Evolutionary conservation across 1,284 basidiomycete genomes (phyloP).

Genomic region (Apiotrichum veenhuisii): DNA sequence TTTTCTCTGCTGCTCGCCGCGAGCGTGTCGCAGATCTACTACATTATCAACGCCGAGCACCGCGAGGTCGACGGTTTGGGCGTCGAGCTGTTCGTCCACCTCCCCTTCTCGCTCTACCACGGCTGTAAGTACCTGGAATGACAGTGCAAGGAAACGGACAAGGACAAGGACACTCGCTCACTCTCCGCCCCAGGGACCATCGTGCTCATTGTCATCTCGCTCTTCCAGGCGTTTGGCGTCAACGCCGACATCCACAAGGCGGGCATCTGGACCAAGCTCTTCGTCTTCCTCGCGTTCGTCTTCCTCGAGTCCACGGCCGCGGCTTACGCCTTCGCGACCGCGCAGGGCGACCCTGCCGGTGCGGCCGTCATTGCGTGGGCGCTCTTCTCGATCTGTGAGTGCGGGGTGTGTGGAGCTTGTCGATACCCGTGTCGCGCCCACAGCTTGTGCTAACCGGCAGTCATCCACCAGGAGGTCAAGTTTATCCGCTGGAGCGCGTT

Average conservation of each 20-base stretch:
- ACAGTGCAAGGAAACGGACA: no score
- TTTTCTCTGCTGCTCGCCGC: conserved; percentile 67
- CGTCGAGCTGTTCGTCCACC: conserved; percentile 61
- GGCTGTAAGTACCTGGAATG: conserved; percentile 65
- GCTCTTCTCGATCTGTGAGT: conserved; percentile 47
- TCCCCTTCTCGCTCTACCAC: conserved; percentile 87
- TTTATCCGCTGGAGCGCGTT: conserved; percentile 90
- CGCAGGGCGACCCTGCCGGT: conserved; percentile 70
- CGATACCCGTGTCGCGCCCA: neutral
- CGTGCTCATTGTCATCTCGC: conserved; percentile 79
- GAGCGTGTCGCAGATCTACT: conserved; percentile 71
- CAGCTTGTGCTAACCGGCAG: conserved; percentile 17
- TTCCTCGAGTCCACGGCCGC: conserved; percentile 91
- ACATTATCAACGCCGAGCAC: conserved; percentile 81
- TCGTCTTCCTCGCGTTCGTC: conserved; percentile 84
- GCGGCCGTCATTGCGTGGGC: conserved; percentile 49
- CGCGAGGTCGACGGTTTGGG: conserved; percentile 56
- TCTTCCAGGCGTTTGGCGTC: conserved; percentile 86
- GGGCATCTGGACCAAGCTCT: conserved; percentile 86
- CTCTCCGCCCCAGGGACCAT: conserved; percentile 61
- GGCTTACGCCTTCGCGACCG: conserved; percentile 81
- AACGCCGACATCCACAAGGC: conserved; percentile 63
- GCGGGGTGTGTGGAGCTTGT: no score
- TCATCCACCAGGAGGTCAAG: conserved; percentile 58
- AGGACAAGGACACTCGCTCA: neutral